Evolutionary conservation across 306 rosid species (phyloP), one percentile per base, ranked within the genome.

Genomic region (Gillenia trifoliata): DNA sequence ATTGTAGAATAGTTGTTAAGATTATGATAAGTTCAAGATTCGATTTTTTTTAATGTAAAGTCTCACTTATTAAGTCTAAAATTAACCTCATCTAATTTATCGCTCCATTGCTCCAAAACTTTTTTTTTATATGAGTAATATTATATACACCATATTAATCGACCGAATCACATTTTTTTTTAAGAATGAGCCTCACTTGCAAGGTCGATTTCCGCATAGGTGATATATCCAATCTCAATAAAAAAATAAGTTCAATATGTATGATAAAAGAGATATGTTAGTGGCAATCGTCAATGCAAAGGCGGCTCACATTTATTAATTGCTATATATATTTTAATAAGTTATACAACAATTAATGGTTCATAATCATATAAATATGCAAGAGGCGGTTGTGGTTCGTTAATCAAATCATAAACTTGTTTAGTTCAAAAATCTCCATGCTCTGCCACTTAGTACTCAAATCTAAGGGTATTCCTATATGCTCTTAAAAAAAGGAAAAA

Each of bases 381-480:
- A 45, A 45, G 50, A 45, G 19, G 19, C 2, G 1, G 50, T 1
- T 45, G 2, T 15, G 19, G 1, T 45, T 45, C 7, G 19, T 45
- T 45, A 15, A 45, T 45, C 50, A 47, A 47, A 47, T 15, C 20
- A 16, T 47, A 47, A 47, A 47, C 20, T 15, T 15, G 20, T 47
- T 47, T 47, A 47, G 52, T 47, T 47, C 8, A 15, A 45, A 36
- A 45, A 45, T 13, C 6, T 4, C 16, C 13, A 45, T 15, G 2
- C 19, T 1, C 0, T 3, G 1, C 15, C 20, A 4, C 3, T 16
- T 45, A 4, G 0, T 45, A 1, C 1, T 15, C 0, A 0, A 6
- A 6, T 47, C 8, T 1, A 16, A 0, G 15, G 19, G 0, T 47
- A 47, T 47, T 47, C 2, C 6, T 16, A 5, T 47, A 47, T 47